Evolutionary conservation across 371 early-diverging fungal species (phyloP), one percentile per base, ranked within the genome.

Genomic region (Rhizomucor miehei): DNA sequence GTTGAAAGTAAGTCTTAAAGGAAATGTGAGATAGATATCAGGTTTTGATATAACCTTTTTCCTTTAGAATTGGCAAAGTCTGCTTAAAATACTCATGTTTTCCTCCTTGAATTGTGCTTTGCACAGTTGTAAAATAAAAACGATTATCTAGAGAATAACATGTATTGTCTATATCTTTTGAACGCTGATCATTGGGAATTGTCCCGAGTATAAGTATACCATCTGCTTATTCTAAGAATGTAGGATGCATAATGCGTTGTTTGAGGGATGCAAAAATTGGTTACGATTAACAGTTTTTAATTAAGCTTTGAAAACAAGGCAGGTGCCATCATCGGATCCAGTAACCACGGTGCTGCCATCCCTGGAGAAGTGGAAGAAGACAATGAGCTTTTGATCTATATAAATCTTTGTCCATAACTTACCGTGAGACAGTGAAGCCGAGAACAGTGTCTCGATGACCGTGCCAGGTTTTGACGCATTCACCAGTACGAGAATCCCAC

Each of bases 361-460:
- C 60, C 81, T 78, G 60, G 11, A 25, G 53, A 16, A 51, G 47
- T 46, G 8, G 19, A 54, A 40, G 21, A 3, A 53, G 24, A 23
- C 11, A n/a, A 36, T 44, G 36, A 1, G 39, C 39, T 48, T 25
- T 20, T 17, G 21, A 1, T 14, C 47, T 29, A 16, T 39, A 57
- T 12, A 17, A 16, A 44, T 12, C 34, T 25, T 35, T 21, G 6
- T 16, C n/a, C 3, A 48, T 19, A 0, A 63, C 64, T 58, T 73
- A 82, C 69, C 65, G 60, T 25, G 89, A 73, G 37, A 90, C 63
- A 4, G 87, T 90, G 67, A 98, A 85, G 62, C 85, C 88, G 61
- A 97, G 73, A 38, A 98, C 84, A 11, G 89, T 73, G 56, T 92
- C 92, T 64, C 89, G 88, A 63, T 97, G 97, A 36, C 98, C 98